Evolutionary conservation across 768 basidiomycete species (phyloP), one percentile per base, ranked within the genome.

Genomic region (Gloeophyllum trabeum): DNA sequence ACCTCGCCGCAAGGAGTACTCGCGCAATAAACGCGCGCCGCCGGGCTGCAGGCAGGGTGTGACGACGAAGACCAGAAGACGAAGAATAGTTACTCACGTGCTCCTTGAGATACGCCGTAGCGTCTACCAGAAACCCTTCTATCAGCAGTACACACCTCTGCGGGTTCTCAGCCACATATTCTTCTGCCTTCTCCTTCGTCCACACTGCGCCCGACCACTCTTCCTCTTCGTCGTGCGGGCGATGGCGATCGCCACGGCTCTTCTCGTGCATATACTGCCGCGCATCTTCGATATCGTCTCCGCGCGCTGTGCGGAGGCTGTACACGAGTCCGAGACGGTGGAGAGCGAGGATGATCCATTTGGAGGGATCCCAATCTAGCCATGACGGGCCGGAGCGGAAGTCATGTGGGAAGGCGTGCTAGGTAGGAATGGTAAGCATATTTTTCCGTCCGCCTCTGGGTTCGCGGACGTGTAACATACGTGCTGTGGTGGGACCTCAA

Each of bases 361-460:
- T 87, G 2, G 81, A 81, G 0, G 85, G 83, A 57, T 89, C 84
- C 82, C 82, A 89, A 48, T 81, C 81, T 20, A 64, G 56, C 5
- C 45, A 37, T 16, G 70, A 66, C 6, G 76, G 79, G 0, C 76
- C 81, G 16, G 83, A 81, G 20, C 83, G 73, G 58, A 76, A 87
- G 57, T 89, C 84, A 44, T 79, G 74, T 6, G 85, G 85, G 51
- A 86, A 87, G 0, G 82, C 70, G 56, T 87, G 83, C 73, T 87
- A n/a, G n/a, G 39, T 12, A 44, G 38, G 10, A 24, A 26, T 28
- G 35, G 41, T 32, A 4, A 14, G 24, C 6, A 35, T 24, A 26
- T 16, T n/a, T n/a, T n/a, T n/a, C n/a, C n/a, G n/a, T n/a, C n/a
- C n/a, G n/a, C n/a, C n/a, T n/a, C n/a, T 23, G 12, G 21, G 28